phyloP scores from a whole-genome alignment of 2,329 filamentous ascomycete species.

The Diplocarpon rosae region DNA sequence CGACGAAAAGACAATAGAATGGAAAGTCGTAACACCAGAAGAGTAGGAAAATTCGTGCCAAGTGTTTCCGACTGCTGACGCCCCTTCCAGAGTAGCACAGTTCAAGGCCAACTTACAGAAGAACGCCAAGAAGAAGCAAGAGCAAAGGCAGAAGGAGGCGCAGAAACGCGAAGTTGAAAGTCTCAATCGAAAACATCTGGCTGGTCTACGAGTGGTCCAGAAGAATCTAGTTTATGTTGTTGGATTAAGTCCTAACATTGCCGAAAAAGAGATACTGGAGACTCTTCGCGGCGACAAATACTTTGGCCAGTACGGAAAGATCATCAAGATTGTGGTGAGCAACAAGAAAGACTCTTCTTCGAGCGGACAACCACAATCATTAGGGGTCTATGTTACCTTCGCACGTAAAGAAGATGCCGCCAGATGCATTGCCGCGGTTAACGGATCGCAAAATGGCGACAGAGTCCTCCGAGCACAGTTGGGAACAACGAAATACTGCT shows the following conservation, averaged over 20 bases:
- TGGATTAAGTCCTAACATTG: slow-evolving; percentile 79
- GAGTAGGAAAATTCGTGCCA: slow-evolving; percentile 50
- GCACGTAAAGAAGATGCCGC: slow-evolving; percentile 83
- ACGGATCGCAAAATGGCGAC: slow-evolving; percentile 86
- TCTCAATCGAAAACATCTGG: slow-evolving; percentile 88
- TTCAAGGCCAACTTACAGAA: slow-evolving; percentile 73
- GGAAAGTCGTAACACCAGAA: slow-evolving; percentile 88
- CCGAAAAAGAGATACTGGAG: slow-evolving; percentile 84
- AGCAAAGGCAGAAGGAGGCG: slow-evolving; percentile 81
- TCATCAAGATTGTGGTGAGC: slow-evolving; percentile 97
- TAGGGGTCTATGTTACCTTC: slow-evolving; percentile 98
- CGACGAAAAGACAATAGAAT: slow-evolving; percentile 94
- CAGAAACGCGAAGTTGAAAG: slow-evolving; percentile 95
- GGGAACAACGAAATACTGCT: slow-evolving; percentile 97
- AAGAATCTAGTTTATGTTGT: slow-evolving; percentile 99
- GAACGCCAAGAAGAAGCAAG: slow-evolving; percentile 84
- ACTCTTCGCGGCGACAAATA: slow-evolving; percentile 85
- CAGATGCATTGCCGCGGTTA: slow-evolving; percentile 81
- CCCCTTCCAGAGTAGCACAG: slow-evolving; percentile 49
- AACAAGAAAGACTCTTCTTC: slow-evolving; percentile 59
- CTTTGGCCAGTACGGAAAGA: slow-evolving; percentile 96
- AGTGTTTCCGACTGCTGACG: slow-evolving; percentile 6
- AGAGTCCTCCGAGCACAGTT: slow-evolving; percentile 66
- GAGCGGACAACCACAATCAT: slow-evolving; percentile 43
- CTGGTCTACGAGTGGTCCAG: slow-evolving; percentile 90